phyloP scores from a whole-genome alignment of 1,284 basidiomycete species.

The Sutorius eximius region DNA sequence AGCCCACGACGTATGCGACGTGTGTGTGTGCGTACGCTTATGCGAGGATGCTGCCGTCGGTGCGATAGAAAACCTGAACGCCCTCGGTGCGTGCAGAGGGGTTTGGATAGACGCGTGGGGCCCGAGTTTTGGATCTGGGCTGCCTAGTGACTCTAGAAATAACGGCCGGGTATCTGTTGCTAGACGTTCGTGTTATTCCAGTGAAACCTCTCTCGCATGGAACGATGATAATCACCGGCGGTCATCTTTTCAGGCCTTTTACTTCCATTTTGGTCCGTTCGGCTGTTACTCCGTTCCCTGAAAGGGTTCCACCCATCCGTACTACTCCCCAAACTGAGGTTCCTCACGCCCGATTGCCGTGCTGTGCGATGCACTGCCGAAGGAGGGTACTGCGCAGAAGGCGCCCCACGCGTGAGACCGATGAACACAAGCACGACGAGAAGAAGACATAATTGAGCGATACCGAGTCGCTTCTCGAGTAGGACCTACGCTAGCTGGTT shows the following conservation, averaged over 20 bases:
- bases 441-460: slow-evolving; percentile 79
- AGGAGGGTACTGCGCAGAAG: slow-evolving; percentile 16
- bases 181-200: not conserved
- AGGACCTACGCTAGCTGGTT: slow-evolving; percentile 51
- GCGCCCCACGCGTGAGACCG: slow-evolving; percentile 71
- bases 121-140: not conserved
- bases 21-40: slow-evolving; percentile 10
- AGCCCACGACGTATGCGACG: not conserved
- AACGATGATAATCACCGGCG: slow-evolving; percentile 10
- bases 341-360: slow-evolving; percentile 54
- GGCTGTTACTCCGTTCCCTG: slow-evolving; percentile 43
- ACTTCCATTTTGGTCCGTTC: slow-evolving; percentile 13
- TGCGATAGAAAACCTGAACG: not conserved
- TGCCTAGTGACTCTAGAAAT: not conserved
- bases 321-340: slow-evolving; percentile 50
- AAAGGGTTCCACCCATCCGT: slow-evolving; percentile 28
- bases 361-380: slow-evolving; percentile 32
- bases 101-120: not conserved
- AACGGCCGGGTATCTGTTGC: not conserved
- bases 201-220: slow-evolving; percentile 5
- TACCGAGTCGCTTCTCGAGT: slow-evolving; percentile 80
- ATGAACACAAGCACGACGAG: slow-evolving; percentile 81
- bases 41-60: slow-evolving; percentile 7
- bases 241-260: slow-evolving; percentile 12
- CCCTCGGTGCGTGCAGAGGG: not conserved